Evolutionary conservation across 2,329 filamentous ascomycete genomes (phyloP).

Genomic region (Nectriaceae sp.): DNA sequence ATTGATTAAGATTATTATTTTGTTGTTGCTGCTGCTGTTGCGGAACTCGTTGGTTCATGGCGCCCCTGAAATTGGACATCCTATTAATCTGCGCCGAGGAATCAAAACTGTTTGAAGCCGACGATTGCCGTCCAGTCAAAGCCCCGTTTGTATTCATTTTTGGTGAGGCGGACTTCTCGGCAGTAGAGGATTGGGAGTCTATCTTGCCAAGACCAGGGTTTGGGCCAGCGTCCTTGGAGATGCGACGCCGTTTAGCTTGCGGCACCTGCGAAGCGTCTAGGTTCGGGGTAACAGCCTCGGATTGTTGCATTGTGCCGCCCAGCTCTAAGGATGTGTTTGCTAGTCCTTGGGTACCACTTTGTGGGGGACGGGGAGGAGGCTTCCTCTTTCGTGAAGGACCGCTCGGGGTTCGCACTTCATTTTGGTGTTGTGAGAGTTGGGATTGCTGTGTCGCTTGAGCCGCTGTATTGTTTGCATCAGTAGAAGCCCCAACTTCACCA

Average conservation of each 20-base stretch:
- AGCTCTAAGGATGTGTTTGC: background rate
- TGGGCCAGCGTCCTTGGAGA: constrained; percentile 23
- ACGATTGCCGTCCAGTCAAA: constrained; percentile 10
- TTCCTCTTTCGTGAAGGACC: constrained; percentile 14
- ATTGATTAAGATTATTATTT: constrained; percentile 5
- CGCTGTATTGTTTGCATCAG: background rate
- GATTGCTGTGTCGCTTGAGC: background rate
- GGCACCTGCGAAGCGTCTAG: constrained; percentile 11
- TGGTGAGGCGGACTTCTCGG: constrained; percentile 14
- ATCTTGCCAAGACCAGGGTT: constrained; percentile 4
- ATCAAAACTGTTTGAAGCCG: constrained; percentile 17
- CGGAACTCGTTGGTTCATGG: constrained; percentile 13
- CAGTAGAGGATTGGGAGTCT: constrained; percentile 11
- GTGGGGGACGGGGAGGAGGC: background rate
- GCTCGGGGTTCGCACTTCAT: background rate
- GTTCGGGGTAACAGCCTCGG: background rate
- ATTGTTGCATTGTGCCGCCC: constrained; percentile 4
- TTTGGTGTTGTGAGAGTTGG: constrained; percentile 1
- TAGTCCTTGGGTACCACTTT: background rate
- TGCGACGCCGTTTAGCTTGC: constrained; percentile 29
- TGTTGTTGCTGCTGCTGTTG: constrained; percentile 14
- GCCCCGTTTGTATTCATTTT: constrained; percentile 5
- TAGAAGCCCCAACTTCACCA: background rate
- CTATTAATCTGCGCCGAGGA: constrained; percentile 12
- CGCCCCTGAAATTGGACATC: background rate